Base-by-base conservation (phyloP, 2,329 filamentous ascomycete genomes). In the Colletotrichum tropicicola region DNA sequence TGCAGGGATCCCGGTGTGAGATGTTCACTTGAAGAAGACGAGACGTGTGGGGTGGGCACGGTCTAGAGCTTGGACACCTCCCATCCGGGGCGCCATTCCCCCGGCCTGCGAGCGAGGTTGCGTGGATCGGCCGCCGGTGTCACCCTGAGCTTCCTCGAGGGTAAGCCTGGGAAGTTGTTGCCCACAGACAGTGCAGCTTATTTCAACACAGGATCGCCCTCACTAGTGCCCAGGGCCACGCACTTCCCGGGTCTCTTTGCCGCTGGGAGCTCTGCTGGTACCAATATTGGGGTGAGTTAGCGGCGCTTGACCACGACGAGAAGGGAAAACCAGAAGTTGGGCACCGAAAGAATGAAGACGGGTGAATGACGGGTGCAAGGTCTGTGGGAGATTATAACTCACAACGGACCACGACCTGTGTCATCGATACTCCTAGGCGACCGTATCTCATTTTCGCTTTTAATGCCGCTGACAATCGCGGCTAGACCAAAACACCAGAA, bases 1-100 rank as follows among this genome's bases (percentile, higher is more conserved):
- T 59, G 49, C 57, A 65, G 57, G 56, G 56, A 49, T 61, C 30
- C 35, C 47, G 13, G 54, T 37, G 37, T 45, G 19, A 25, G 37
- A 30, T 43, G 53, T 17, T 41, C 60, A 48, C 56, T 60, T 65
- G 57, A 61, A 54, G 55, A 59, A 53, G 61, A 49, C 48, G 41
- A 65, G 56, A 65, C 56, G 28, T 59, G 59, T 65, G 48, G 62
- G 58, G 57, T 56, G 51, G 44, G 62, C 62, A 62, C 57, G 62
- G 57, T 49, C 49, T 65, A 43, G 62, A 65, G 48, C 56, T 61
- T 65, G 61, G 56, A 28, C 56, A 27, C 48, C 21, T 17, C 21
- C 32, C 55, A 48, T 43, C 57, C 39, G 61, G 61, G 44, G 27
- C 61, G 48, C 43, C 25, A 37, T 47, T 55, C 48, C 43, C 59